Percentiles rank a stretch among this genome's conserved stretches.
Conservation (phyloP, 2,329 filamentous ascomycete species). For the Didymella sp. region DNA sequence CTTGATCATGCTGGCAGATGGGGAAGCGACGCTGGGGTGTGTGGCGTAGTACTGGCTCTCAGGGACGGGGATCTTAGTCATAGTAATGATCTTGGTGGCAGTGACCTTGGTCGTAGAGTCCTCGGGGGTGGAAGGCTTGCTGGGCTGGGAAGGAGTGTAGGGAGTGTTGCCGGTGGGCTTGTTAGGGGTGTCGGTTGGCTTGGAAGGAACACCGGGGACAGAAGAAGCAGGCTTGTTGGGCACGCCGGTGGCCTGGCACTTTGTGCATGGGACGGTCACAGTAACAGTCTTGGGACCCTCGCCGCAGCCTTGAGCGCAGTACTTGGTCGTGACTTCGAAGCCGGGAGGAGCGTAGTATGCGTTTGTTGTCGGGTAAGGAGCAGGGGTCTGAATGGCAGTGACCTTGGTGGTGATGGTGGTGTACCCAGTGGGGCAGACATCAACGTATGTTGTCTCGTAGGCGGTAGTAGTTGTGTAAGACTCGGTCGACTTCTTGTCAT, state of each 20-base stretch:
- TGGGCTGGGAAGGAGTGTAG: constrained; percentile 7
- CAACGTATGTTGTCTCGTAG: constrained; percentile 41
- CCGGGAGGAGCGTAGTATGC: constrained; percentile 27
- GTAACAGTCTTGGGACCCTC: constrained; percentile 36
- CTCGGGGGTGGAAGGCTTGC: constrained; percentile 7
- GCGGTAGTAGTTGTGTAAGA: constrained; percentile 26
- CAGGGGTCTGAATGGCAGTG: constrained; percentile 15
- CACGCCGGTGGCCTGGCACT: constrained; percentile 11
- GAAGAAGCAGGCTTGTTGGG: constrained; percentile 12
- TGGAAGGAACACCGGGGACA: neutral
- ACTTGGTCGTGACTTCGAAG: constrained; percentile 39
- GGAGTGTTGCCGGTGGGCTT: constrained; percentile 5
- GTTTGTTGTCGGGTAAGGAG: constrained; percentile 23
- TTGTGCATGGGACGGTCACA: constrained; percentile 31
- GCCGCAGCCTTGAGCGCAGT: constrained; percentile 37
- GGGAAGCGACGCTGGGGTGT: constrained; percentile 6
- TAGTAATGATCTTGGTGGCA: constrained; percentile 28
- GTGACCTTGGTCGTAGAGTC: constrained; percentile 17
- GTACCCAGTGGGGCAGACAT: constrained; percentile 46
- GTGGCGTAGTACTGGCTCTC: constrained; percentile 20
- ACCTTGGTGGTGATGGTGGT: constrained; percentile 38
- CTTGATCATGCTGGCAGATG: constrained; percentile 9
- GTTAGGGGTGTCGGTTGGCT: neutral
- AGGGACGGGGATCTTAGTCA: constrained; percentile 27
- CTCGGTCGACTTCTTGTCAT: constrained; percentile 16